Conservation (phyloP, 2,329 filamentous ascomycete species). For the Pseudogymnoascus sp. region DNA sequence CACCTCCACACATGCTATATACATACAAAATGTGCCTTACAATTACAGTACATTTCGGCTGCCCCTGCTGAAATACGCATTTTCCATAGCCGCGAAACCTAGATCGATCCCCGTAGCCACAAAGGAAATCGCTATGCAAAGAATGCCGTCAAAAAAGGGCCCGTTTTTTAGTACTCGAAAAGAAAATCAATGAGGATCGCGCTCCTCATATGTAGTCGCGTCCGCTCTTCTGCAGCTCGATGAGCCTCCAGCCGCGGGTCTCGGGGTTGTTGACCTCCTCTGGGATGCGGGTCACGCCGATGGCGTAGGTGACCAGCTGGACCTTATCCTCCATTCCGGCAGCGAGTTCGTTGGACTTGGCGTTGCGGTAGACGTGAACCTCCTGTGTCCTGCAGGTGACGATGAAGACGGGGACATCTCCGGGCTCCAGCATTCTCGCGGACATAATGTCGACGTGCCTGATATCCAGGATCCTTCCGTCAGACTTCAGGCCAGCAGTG, state of each 20-base stretch:
- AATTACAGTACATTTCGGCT: slow-evolving; percentile 5
- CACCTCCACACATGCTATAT: slow-evolving; percentile 5
- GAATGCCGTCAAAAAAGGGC: neutral
- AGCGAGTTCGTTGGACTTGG: slow-evolving; percentile 80
- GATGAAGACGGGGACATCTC: slow-evolving; percentile 91
- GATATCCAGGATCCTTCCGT: slow-evolving; percentile 92
- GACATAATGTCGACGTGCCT: slow-evolving; percentile 82
- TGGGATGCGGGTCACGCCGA: slow-evolving; percentile 85
- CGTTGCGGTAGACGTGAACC: slow-evolving; percentile 92
- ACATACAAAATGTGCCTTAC: slow-evolving; percentile 9
- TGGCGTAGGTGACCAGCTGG: slow-evolving; percentile 95
- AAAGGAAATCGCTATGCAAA: slow-evolving; percentile 10
- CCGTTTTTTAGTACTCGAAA: neutral
- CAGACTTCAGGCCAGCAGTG: slow-evolving; percentile 84
- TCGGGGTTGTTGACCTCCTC: slow-evolving; percentile 97
- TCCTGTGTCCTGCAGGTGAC: slow-evolving; percentile 95
- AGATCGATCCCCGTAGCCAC: neutral
- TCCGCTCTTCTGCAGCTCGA: slow-evolving; percentile 97
- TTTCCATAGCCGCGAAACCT: neutral
- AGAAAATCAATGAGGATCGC: neutral
- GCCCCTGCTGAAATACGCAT: neutral
- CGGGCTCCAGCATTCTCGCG: slow-evolving; percentile 74
- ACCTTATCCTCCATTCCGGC: slow-evolving; percentile 99
- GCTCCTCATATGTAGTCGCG: slow-evolving; percentile 68
- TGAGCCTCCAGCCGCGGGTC: slow-evolving; percentile 92